Conservation (phyloP, 495 filamentous ascomycete genomes). For the Oidiodendron maius region DNA sequence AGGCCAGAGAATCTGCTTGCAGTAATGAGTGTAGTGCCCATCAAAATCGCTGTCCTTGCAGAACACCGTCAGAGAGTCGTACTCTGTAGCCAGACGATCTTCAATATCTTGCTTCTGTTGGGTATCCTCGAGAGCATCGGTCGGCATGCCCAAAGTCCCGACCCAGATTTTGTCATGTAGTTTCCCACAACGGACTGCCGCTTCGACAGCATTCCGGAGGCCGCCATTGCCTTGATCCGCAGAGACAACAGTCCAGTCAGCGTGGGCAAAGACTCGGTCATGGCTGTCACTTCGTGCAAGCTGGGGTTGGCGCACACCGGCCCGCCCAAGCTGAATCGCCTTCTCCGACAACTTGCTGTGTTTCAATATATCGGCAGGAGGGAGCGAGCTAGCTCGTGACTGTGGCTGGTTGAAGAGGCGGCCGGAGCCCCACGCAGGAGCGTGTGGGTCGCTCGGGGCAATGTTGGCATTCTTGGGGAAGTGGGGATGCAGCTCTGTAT, state of each 20-base stretch:
- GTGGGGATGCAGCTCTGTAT: constrained; percentile 36
- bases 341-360: constrained; percentile 49
- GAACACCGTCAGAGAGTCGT: constrained; percentile 74
- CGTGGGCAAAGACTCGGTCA: constrained; percentile 59
- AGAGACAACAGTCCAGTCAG: constrained; percentile 74
- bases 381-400: constrained; percentile 59
- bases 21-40: constrained; percentile 88
- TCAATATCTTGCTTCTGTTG: constrained; percentile 72
- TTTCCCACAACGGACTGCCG: constrained; percentile 58
- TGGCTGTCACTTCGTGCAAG: constrained; percentile 44
- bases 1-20: constrained; percentile 85
- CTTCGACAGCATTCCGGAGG: constrained; percentile 77
- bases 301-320: constrained; percentile 40
- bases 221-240: constrained; percentile 89
- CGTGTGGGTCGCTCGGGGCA: constrained; percentile 55
- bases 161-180: constrained; percentile 75
- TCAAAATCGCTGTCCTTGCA: constrained; percentile 85
- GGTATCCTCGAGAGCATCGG: constrained; percentile 64
- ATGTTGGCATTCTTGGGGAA: constrained; percentile 31
- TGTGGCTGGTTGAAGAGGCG: constrained; percentile 64
- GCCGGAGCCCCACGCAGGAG: constrained; percentile 66
- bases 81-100: constrained; percentile 69
- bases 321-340: constrained; percentile 39
- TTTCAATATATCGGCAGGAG: constrained; percentile 66
- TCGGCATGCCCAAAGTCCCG: constrained; percentile 87